phyloP scores from a whole-genome alignment of 2,329 filamentous ascomycete genomes.

The Alternaria ventricosa region DNA sequence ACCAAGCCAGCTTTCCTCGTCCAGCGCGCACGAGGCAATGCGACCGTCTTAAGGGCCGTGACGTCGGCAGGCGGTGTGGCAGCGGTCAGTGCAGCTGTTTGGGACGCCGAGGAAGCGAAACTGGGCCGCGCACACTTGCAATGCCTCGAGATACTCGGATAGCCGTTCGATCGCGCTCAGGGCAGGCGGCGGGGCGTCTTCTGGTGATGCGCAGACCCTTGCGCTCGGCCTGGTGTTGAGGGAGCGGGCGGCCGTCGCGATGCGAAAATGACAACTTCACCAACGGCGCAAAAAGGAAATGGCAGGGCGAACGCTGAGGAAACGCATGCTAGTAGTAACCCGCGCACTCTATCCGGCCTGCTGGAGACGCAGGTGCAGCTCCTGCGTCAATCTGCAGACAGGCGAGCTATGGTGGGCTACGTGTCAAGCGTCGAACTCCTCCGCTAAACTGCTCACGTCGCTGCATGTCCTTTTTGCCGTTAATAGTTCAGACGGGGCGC shows the following conservation, averaged over 20 bases:
- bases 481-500: constrained; percentile 36
- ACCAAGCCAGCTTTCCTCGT: constrained; percentile 39
- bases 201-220: constrained; percentile 19
- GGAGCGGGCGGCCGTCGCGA: constrained; percentile 27
- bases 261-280: constrained; percentile 5
- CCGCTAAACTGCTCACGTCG: constrained; percentile 43
- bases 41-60: constrained; percentile 43
- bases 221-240: constrained; percentile 21
- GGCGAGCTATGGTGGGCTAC: constrained; percentile 45
- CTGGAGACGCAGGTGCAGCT: constrained; percentile 47
- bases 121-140: constrained; percentile 25
- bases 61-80: constrained; percentile 48
- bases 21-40: constrained; percentile 36
- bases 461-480: constrained; percentile 39
- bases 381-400: constrained; percentile 50
- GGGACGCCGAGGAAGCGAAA: constrained; percentile 36
- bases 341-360: constrained; percentile 38
- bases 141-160: constrained; percentile 18
- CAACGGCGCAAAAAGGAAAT: constrained; percentile 18
- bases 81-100: constrained; percentile 48
- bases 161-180: constrained; percentile 18
- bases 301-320: constrained; percentile 37
- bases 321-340: constrained; percentile 43
- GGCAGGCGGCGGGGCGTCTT: constrained; percentile 11
- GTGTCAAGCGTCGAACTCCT: constrained; percentile 43